Conservation (phyloP, 768 basidiomycete species). For the Leccinum pellstonianum region DNA sequence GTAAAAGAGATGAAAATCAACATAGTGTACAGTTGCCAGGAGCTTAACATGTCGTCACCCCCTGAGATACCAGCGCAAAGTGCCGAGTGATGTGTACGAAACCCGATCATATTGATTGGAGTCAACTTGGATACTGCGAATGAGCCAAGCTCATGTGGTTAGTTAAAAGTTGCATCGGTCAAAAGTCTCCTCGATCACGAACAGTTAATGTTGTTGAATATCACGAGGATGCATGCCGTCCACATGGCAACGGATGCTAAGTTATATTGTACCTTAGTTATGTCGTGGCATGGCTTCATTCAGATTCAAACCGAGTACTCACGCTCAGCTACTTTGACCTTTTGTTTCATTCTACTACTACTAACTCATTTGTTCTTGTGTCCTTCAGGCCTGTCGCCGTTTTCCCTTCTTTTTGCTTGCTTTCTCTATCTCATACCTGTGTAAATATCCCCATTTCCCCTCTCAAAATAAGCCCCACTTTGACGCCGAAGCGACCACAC, state of each 20-base stretch:
- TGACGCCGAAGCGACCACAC: conserved; percentile 10
- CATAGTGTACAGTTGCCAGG: too few relatives aligned
- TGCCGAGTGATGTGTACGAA: too few relatives aligned
- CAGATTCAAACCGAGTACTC: conserved; percentile 12
- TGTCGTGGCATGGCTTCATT: neutral
- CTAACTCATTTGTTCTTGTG: conserved; percentile 2
- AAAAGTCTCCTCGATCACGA: neutral
- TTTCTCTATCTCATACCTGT: conserved; percentile 18
- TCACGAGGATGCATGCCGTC: neutral
- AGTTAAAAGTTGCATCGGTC: neutral
- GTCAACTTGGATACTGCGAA: too few relatives aligned
- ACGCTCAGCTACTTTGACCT: neutral
- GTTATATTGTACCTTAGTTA: too few relatives aligned
- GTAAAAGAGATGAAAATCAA: too few relatives aligned
- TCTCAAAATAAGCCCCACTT: conserved; percentile 1
- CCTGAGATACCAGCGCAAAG: too few relatives aligned
- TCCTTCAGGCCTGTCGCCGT: conserved; percentile 7
- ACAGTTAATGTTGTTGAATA: neutral
- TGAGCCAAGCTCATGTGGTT: too few relatives aligned
- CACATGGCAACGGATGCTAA: neutral
- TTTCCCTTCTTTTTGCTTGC: conserved; percentile 21
- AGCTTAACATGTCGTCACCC: too few relatives aligned
- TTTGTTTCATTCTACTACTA: conserved; percentile 13
- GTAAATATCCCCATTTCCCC: conserved; percentile 15
- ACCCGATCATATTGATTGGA: too few relatives aligned